Evolutionary conservation across 768 basidiomycete species (phyloP).

Genomic region (Tylopilus felleus): DNA sequence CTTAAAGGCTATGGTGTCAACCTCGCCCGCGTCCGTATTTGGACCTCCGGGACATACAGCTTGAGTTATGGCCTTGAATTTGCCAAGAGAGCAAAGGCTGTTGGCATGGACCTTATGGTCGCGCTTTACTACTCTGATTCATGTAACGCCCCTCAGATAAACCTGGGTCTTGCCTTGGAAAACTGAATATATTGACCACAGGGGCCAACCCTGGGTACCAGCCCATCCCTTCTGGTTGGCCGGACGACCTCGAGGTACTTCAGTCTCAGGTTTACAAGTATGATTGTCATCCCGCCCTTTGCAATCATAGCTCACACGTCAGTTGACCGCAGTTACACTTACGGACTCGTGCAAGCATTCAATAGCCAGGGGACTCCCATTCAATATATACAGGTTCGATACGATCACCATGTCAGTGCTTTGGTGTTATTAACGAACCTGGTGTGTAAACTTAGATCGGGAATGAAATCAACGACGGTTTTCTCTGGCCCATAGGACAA

Average conservation of each 20-base stretch:
- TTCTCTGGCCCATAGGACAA: constrained; percentile 5
- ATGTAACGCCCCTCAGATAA: constrained; percentile 2
- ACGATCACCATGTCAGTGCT: too few species aligned
- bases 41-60: constrained; percentile 11
- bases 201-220: constrained; percentile 9
- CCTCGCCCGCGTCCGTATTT: constrained; percentile 15
- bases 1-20: constrained; percentile 9
- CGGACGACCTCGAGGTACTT: constrained; percentile 10
- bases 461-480: constrained; percentile 13
- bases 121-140: constrained; percentile 10
- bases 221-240: constrained; percentile 13
- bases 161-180: neutral
- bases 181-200: constrained; percentile 1
- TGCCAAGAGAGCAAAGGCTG: constrained; percentile 10
- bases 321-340: constrained; percentile 3
- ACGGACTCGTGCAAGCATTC: constrained; percentile 4
- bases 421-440: neutral
- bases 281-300: neutral
- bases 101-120: constrained; percentile 12
- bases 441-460: constrained; percentile 6
- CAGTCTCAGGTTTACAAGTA: constrained; percentile 6
- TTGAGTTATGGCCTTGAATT: constrained; percentile 7
- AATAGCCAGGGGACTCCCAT: constrained; percentile 8
- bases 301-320: neutral
- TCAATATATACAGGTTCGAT: constrained; percentile 10